Conservation (phyloP, 1,284 basidiomycete species). For the Sanghuangporus sanghuang region DNA sequence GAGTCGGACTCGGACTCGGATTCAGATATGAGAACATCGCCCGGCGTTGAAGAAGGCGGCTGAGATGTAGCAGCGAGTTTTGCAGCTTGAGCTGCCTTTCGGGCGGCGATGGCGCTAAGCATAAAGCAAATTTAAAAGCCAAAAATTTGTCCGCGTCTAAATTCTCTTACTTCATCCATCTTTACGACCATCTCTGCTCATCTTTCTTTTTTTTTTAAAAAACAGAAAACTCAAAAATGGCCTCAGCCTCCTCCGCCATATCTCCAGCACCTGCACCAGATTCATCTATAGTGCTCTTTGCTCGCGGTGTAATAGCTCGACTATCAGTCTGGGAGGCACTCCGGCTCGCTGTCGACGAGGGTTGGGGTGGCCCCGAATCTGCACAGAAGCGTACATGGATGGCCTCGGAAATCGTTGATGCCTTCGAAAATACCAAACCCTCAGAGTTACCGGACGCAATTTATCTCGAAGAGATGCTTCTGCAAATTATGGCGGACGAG, state of each 20-base stretch:
- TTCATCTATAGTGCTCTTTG: constrained; percentile 63
- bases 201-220: too few species aligned
- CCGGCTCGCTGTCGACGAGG: constrained; percentile 74
- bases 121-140: too few species aligned
- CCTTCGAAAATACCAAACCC: constrained; percentile 52
- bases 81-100: constrained; percentile 15
- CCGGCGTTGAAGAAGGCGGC: background rate
- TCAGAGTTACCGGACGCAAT: constrained; percentile 52
- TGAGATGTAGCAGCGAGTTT: background rate
- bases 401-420: constrained; percentile 76
- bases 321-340: constrained; percentile 80
- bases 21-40: background rate
- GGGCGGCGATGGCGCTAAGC: constrained; percentile 18
- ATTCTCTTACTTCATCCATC: background rate
- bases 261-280: constrained; percentile 27
- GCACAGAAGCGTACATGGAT: constrained; percentile 77
- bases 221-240: constrained; percentile 3
- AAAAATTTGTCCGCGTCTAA: background rate
- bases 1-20: constrained; percentile 2
- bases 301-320: constrained; percentile 76
- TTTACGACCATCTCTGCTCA: background rate
- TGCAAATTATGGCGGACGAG: constrained; percentile 80
- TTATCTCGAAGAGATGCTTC: constrained; percentile 73
- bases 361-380: constrained; percentile 76
- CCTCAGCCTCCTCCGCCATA: constrained; percentile 8